A percentile compares a stretch with the other conserved stretches of the same genome.
Conservation (phyloP, 371 early-diverging fungal genomes). For the Zancudomyces culisetae region DNA sequence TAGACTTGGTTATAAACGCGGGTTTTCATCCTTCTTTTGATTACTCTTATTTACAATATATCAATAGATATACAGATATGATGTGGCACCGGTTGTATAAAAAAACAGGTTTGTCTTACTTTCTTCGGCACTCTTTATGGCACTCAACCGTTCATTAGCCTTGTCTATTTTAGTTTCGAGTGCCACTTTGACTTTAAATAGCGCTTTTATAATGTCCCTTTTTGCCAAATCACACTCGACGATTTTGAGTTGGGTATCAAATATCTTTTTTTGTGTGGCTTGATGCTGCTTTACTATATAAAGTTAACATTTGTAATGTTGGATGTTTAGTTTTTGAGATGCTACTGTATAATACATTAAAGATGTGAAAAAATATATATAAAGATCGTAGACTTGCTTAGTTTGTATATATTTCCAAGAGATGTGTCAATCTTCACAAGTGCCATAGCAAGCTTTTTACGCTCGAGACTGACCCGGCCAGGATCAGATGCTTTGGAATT, state of each 20-base stretch:
- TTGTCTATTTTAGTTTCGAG: slow-evolving; percentile 9
- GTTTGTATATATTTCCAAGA: slow-evolving; percentile 8
- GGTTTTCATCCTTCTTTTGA: too few relatives aligned
- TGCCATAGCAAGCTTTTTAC: slow-evolving; percentile 2
- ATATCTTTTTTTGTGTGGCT: slow-evolving; percentile 14
- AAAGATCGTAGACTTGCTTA: background rate
- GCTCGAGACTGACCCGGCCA: background rate
- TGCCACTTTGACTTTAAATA: slow-evolving; percentile 12
- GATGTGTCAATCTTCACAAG: slow-evolving; percentile 10
- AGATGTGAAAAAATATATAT: background rate
- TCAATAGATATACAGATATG: background rate
- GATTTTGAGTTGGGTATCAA: slow-evolving; percentile 9
- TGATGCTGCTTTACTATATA: slow-evolving; percentile 10
- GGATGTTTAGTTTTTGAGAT: background rate
- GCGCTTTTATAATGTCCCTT: slow-evolving; percentile 9
- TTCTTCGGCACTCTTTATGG: slow-evolving; percentile 4
- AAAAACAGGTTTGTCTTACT: too few relatives aligned
- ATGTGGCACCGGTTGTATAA: background rate
- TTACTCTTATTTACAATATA: background rate
- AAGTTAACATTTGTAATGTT: background rate
- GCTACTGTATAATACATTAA: background rate
- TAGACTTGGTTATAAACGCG: too few relatives aligned
- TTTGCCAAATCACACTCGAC: slow-evolving; percentile 14
- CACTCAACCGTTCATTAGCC: slow-evolving; percentile 5
- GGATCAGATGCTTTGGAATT: slow-evolving; percentile 9